A percentile compares a stretch with the other conserved stretches of the same genome.
Evolutionary conservation across 768 basidiomycete species (phyloP).

Genomic region (Hygrophorus pudorinus): DNA sequence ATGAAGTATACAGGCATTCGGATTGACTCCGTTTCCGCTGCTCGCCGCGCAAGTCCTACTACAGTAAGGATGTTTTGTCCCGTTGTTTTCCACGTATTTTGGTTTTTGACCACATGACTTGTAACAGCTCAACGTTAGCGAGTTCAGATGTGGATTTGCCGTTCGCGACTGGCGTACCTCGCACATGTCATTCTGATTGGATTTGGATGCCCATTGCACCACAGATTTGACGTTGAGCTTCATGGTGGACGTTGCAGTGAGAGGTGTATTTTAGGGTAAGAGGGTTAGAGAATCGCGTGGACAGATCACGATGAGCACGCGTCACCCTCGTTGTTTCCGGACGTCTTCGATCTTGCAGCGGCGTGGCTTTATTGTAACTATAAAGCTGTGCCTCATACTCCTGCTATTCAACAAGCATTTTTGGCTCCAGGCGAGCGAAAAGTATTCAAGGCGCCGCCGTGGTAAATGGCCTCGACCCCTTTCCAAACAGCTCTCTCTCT

Average conservation of each 20-base stretch:
- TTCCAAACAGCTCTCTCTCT: conserved; percentile 27
- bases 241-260: conserved; percentile 22
- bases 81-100: conserved; percentile 48
- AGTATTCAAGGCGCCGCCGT: no score
- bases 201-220: conserved; percentile 30
- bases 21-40: conserved; percentile 27
- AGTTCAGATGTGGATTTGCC: not conserved
- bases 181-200: conserved; percentile 32
- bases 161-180: conserved; percentile 23
- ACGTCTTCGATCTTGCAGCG: conserved; percentile 5
- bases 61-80: conserved; percentile 48
- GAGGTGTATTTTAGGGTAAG: conserved; percentile 16
- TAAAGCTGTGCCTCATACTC: conserved; percentile 22
- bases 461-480: conserved; percentile 7
- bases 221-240: conserved; percentile 29
- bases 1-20: conserved; percentile 35
- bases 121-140: not conserved
- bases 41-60: conserved; percentile 48
- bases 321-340: conserved; percentile 24
- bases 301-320: conserved; percentile 15
- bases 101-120: conserved; percentile 43
- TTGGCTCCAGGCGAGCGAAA: not conserved
- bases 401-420: conserved; percentile 1
- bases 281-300: conserved; percentile 4
- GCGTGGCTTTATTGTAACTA: conserved; percentile 17